phyloP scores from a whole-genome alignment of 306 rosid genomes.

The Quercus berberidifolia region DNA sequence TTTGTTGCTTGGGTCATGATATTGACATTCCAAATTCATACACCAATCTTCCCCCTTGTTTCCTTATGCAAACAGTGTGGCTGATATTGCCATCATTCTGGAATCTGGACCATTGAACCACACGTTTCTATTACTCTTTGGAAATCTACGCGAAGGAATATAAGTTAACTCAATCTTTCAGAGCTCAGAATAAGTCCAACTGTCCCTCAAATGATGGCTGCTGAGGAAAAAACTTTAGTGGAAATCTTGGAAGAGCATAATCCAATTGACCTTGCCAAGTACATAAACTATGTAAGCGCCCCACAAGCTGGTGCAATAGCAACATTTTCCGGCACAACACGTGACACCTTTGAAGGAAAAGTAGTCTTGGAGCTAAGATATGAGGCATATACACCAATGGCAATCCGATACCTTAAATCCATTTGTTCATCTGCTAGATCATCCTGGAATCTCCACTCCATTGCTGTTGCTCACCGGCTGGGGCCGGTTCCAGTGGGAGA shows the following conservation, averaged over 20 bases:
- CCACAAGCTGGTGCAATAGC: constrained; percentile 89
- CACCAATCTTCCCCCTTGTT: not conserved
- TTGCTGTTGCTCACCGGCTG: constrained; percentile 77
- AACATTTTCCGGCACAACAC: constrained; percentile 88
- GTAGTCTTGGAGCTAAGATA: constrained; percentile 76
- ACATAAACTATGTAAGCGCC: constrained; percentile 63
- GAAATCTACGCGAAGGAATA: not conserved
- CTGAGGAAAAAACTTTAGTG: constrained; percentile 57
- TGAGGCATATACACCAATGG: constrained; percentile 91
- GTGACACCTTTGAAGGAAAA: constrained; percentile 77
- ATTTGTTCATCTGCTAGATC: constrained; percentile 73
- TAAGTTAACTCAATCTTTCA: not conserved
- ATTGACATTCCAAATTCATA: constrained; percentile 10
- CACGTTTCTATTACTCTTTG: not conserved
- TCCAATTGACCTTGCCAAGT: constrained; percentile 54
- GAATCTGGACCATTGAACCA: constrained; percentile 1
- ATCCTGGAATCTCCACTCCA: constrained; percentile 73
- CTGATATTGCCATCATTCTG: not conserved
- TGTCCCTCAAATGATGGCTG: constrained; percentile 41
- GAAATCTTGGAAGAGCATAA: constrained; percentile 64
- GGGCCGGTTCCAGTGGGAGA: constrained; percentile 80
- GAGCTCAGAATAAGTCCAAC: not conserved
- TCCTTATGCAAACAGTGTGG: not conserved
- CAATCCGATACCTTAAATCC: constrained; percentile 57
- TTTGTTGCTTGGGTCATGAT: constrained; percentile 1